Evolutionary conservation across 2,329 filamentous ascomycete genomes (phyloP).

Genomic region (Ramularia endophylla): DNA sequence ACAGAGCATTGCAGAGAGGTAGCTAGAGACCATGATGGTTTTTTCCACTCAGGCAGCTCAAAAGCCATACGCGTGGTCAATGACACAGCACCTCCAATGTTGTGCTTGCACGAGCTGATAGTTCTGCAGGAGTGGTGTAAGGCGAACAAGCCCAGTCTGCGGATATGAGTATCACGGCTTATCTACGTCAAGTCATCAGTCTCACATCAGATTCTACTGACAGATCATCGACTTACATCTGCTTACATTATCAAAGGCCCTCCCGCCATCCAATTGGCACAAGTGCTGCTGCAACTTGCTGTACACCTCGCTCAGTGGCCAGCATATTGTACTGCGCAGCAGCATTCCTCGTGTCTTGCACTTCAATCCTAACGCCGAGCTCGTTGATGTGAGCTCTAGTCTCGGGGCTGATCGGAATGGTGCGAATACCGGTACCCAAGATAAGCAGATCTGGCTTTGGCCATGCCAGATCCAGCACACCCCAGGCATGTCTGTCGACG

Average conservation of each 20-base stretch:
- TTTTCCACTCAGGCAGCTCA: too few species aligned
- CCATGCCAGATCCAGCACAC: constrained; percentile 70
- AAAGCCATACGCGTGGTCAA: too few species aligned
- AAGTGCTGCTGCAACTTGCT: constrained; percentile 79
- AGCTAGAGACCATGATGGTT: too few species aligned
- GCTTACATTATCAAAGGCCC: constrained; percentile 28
- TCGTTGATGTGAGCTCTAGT: constrained; percentile 66
- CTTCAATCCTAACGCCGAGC: constrained; percentile 78
- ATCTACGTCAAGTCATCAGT: not conserved
- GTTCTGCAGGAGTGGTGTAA: not conserved
- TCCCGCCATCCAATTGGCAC: constrained; percentile 81
- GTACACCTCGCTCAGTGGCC: constrained; percentile 84
- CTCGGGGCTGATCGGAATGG: constrained; percentile 68
- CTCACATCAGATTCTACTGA: not conserved
- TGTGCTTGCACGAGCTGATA: too few species aligned
- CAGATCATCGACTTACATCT: not conserved
- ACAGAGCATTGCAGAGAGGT: too few species aligned
- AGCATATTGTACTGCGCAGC: constrained; percentile 91
- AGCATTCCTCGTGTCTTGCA: constrained; percentile 89
- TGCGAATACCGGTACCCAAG: constrained; percentile 73
- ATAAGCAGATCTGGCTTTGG: constrained; percentile 91
- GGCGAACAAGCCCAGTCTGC: not conserved
- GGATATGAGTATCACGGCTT: not conserved
- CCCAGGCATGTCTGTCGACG: constrained; percentile 63
- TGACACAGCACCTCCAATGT: too few species aligned